These are phyloP conservation scores for Triadica sebifera DNA, from an alignment of 345 rosid genomes.

Conservation along the genomic window DNA sequence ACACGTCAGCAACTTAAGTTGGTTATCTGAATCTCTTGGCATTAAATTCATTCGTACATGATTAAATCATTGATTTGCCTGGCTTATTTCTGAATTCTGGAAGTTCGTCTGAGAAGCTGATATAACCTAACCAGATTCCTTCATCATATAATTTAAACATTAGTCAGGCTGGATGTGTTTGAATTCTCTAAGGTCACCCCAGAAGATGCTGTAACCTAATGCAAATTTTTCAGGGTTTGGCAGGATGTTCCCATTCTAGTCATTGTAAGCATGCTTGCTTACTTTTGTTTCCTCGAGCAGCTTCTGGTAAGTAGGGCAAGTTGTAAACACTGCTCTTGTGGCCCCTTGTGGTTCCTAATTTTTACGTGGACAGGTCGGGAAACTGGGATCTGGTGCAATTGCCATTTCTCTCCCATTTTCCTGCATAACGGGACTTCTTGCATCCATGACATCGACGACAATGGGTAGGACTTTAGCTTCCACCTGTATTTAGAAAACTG, in stretches of 20 bases:
- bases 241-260: constrained; percentile 92
- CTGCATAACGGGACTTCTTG: constrained; percentile 83
- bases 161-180: too few species aligned
- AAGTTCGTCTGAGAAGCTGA: neutral
- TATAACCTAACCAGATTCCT: neutral
- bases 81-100: neutral
- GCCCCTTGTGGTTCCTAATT: constrained; percentile 11
- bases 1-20: neutral
- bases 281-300: constrained; percentile 95
- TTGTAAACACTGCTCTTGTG: neutral
- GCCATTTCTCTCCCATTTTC: constrained; percentile 95
- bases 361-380: constrained; percentile 46
- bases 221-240: constrained; percentile 63
- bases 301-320: constrained; percentile 61
- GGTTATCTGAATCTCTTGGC: neutral
- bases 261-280: constrained; percentile 95
- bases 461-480: constrained; percentile 57
- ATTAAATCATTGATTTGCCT: neutral
- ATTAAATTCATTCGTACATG: neutral
- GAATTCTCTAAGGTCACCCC: neutral
- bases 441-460: constrained; percentile 90
- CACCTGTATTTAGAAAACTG: neutral
- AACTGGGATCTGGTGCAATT: constrained; percentile 82
- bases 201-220: constrained; percentile 4
- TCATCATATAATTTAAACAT: too few species aligned